A percentile compares a stretch with the other conserved stretches of the same genome.
These are phyloP conservation scores for Canavalia gladiata DNA, from an alignment of 306 rosid genomes.

Conservation along the genomic window DNA sequence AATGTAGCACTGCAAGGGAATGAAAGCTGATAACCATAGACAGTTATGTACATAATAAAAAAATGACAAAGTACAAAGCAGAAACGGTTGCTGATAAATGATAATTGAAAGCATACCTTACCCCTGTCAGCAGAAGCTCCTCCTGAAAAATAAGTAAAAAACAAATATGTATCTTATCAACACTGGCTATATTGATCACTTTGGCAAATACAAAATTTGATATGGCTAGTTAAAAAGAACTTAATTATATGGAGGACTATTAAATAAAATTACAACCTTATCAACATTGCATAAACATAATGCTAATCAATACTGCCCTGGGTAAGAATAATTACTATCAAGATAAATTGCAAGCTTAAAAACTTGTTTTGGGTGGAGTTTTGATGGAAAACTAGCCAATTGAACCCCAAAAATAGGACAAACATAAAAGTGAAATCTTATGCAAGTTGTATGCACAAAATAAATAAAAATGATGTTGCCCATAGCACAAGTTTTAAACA, in stretches of 20 bases:
- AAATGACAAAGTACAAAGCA: neutral
- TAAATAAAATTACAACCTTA: neutral
- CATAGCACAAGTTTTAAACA: neutral
- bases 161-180: neutral
- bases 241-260: neutral
- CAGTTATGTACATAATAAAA: neutral
- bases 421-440: neutral
- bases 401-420: constrained; percentile 28
- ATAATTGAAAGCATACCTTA: constrained; percentile 63
- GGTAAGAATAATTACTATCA: neutral
- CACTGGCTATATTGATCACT: constrained; percentile 7
- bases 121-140: constrained; percentile 56
- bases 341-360: constrained; percentile 13
- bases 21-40: neutral
- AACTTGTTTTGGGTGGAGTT: neutral
- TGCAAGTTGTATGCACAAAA: neutral
- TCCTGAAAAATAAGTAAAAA: constrained; percentile 56
- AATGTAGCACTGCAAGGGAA: neutral
- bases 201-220: constrained; percentile 7
- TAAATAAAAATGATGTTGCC: constrained; percentile 23
- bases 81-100: constrained; percentile 3
- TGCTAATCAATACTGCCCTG: neutral
- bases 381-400: constrained; percentile 14
- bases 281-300: neutral
- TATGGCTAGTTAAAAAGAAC: neutral